A percentile compares a stretch with the other conserved stretches of the same genome.
These are phyloP conservation scores for Cenococcum geophilum DNA, from an alignment of 495 filamentous ascomycete species.

Conservation along the genomic window DNA sequence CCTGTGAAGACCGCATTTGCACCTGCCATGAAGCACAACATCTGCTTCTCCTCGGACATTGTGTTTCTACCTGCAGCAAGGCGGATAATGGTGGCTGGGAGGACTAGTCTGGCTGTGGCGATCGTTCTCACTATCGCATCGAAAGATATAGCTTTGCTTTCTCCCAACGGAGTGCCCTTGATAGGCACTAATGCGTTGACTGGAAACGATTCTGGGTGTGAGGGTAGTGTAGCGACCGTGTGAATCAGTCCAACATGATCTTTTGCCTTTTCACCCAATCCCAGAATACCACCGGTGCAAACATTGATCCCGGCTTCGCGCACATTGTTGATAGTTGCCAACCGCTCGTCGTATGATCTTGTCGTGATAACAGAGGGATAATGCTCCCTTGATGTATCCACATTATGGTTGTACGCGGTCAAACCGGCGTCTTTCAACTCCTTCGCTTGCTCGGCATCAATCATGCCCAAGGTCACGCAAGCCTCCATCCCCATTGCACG, in stretches of 20 bases:
- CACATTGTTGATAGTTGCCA: constrained; percentile 67
- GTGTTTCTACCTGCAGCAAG: constrained; percentile 74
- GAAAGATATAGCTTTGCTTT: constrained; percentile 63
- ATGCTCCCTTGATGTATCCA: constrained; percentile 80
- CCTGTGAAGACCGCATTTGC: constrained; percentile 87
- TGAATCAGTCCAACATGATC: constrained; percentile 75
- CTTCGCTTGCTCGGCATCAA: constrained; percentile 66
- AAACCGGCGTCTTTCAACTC: constrained; percentile 76
- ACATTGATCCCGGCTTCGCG: constrained; percentile 78
- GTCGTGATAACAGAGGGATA: constrained; percentile 78
- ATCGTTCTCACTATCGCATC: constrained; percentile 67
- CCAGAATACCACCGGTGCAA: constrained; percentile 77
- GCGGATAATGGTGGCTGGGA: constrained; percentile 74
- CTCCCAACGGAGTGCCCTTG: constrained; percentile 72
- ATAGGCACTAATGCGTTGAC: constrained; percentile 84
- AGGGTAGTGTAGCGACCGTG: constrained; percentile 66
- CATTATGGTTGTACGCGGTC: constrained; percentile 86
- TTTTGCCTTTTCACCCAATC: constrained; percentile 64
- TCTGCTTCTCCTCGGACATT: constrained; percentile 75
- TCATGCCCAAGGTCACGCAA: constrained; percentile 86
- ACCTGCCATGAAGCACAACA: constrained; percentile 75
- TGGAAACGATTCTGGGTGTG: constrained; percentile 77
- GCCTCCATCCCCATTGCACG: constrained; percentile 75
- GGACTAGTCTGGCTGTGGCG: constrained; percentile 68
- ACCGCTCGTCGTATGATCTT: constrained; percentile 73